Evolutionary conservation across 2,329 filamentous ascomycete genomes (phyloP), one percentile per base, ranked within the genome.

Genomic region (Sclerotinia nivalis): DNA sequence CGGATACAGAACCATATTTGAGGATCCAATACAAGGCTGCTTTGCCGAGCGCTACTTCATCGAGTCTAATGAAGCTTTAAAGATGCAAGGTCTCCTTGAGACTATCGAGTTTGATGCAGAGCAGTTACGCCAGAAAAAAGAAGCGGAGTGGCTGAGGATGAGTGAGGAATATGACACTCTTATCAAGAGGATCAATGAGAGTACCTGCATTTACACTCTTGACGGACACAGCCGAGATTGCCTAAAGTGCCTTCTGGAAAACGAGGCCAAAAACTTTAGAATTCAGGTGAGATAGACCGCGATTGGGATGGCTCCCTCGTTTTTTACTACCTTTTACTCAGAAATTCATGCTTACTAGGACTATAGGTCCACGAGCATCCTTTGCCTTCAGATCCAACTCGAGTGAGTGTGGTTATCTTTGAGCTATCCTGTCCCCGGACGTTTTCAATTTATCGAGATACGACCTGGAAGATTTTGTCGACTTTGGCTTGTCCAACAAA

Each of bases 381-480:
- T 1, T 78, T 89, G 0, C 86, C 86, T 2, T 52, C 65, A 0
- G 69, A 79, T 2, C 60, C 74, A 0, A 70, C 76, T 2, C 73
- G 80, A 13, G 79, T 78, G n/a, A 82, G 83, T 45, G 80, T 79
- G 0, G 77, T 85, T 0, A 72, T 88, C 0, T 87, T 89, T 65
- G 87, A 89, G 71, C 76, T 89, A 0, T 71, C 67, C 0, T 79
- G 80, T 31, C 87, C 87, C 0, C 45, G 73, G 4, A 78, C 78
- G 5, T 82, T 87, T 31, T 77, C 78, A 2, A 76, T 78, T 0
- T 90, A 88, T 75, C 81, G 87, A 18, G 81, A 87, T 68, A 78
- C 80, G 5, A 87, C 84, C 0, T 88, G 84, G 84, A 74, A 72
- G 4, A 80, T 88, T 4, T 31, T 86, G 0, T 75, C 15, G 4